Conservation (phyloP, 306 rosid species). For the Prunus dulcis region DNA sequence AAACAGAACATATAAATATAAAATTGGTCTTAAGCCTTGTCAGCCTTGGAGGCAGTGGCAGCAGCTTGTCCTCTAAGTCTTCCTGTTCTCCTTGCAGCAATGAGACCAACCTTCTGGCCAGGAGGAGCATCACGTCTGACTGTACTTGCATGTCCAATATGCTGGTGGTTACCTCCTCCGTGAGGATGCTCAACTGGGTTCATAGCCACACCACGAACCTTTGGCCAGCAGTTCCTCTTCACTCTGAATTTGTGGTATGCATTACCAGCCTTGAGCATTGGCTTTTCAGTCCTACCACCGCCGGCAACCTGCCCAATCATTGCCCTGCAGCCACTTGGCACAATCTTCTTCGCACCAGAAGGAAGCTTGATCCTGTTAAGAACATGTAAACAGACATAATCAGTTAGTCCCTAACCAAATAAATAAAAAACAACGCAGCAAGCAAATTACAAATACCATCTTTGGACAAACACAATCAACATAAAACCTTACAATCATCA, state of each 20-base stretch:
- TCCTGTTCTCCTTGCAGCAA: constrained; percentile 25
- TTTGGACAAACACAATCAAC: neutral
- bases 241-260: constrained; percentile 24
- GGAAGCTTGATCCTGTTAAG: constrained; percentile 18
- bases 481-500: neutral
- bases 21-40: neutral
- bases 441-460: neutral
- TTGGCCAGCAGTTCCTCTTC: constrained; percentile 28
- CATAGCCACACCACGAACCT: constrained; percentile 28
- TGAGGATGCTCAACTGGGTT: constrained; percentile 24
- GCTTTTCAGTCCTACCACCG: constrained; percentile 22
- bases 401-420: neutral
- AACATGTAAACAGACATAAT: neutral
- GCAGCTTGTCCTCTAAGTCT: constrained; percentile 24
- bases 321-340: constrained; percentile 21
- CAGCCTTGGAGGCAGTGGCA: neutral
- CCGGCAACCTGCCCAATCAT: constrained; percentile 23
- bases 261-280: constrained; percentile 25
- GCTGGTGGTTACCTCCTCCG: constrained; percentile 28
- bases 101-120: constrained; percentile 24
- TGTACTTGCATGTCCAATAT: constrained; percentile 24
- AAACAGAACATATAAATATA: neutral
- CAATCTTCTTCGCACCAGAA: constrained; percentile 21
- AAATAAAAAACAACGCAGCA: neutral
- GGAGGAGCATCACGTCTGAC: constrained; percentile 27